Percentiles rank a stretch among this genome's conserved stretches.
Evolutionary conservation across 106 monocot genomes (phyloP).

Genomic region (Platanthera zijinensis): DNA sequence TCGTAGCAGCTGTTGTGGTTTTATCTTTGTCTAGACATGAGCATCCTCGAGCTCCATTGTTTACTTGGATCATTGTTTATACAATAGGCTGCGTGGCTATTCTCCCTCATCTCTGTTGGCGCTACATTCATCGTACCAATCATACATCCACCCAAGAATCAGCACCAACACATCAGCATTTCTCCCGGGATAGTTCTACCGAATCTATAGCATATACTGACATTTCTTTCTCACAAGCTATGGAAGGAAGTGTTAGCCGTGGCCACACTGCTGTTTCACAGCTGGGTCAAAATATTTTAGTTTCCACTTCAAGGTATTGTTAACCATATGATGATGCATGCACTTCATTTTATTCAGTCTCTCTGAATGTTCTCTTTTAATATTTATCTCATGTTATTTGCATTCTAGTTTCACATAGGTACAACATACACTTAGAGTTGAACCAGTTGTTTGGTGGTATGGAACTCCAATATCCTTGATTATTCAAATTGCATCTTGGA

Average conservation of each 20-base stretch:
- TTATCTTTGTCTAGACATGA: constrained; percentile 51
- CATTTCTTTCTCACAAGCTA: constrained; percentile 23
- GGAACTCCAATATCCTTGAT: neutral
- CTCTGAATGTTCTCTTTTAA: neutral
- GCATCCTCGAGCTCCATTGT: constrained; percentile 54
- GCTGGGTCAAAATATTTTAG: constrained; percentile 18
- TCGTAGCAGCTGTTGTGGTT: constrained; percentile 50
- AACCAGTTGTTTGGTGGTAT: neutral
- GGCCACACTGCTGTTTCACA: constrained; percentile 7
- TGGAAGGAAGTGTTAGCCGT: constrained; percentile 15
- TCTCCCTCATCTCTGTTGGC: constrained; percentile 70
- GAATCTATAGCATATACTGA: constrained; percentile 22
- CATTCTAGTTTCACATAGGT: too few species aligned
- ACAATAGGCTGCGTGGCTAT: constrained; percentile 34
- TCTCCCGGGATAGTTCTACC: constrained; percentile 18
- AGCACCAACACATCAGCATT: constrained; percentile 15
- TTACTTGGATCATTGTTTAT: constrained; percentile 58
- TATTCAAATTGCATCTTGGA: neutral
- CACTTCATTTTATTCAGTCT: neutral
- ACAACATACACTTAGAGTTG: too few species aligned
- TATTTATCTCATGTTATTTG: too few species aligned
- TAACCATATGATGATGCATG: neutral
- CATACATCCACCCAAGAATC: constrained; percentile 29
- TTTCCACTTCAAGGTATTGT: constrained; percentile 31
- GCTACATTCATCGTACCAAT: constrained; percentile 39